These are phyloP conservation scores for Trichoderma breve DNA, from an alignment of 2,329 filamentous ascomycete species.

Conservation along the genomic window DNA sequence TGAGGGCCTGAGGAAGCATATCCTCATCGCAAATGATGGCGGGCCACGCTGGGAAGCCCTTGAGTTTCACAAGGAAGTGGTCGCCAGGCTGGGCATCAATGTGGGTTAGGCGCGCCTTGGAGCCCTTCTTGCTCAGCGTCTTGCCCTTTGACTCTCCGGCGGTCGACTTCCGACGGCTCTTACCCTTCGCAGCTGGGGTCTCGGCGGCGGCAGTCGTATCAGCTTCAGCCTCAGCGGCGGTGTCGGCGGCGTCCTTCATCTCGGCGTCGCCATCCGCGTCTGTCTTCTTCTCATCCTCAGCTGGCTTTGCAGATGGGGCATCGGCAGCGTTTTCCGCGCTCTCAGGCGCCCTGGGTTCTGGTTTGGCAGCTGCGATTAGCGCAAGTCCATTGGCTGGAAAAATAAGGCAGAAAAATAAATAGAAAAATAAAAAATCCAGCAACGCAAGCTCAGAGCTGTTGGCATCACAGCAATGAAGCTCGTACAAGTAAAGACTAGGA, in stretches of 20 bases:
- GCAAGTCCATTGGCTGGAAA: not conserved
- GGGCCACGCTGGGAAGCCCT: slow-evolving; percentile 93
- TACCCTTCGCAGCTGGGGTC: slow-evolving; percentile 35
- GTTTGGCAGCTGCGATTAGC: slow-evolving; percentile 29
- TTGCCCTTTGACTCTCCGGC: slow-evolving; percentile 68
- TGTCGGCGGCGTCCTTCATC: slow-evolving; percentile 42
- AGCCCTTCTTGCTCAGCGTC: slow-evolving; percentile 84
- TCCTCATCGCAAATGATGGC: slow-evolving; percentile 90
- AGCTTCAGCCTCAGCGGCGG: slow-evolving; percentile 30
- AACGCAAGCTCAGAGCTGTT: not conserved
- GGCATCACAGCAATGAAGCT: not conserved
- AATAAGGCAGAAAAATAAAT: not conserved
- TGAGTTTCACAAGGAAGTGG: slow-evolving; percentile 88
- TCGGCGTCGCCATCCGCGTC: slow-evolving; percentile 50
- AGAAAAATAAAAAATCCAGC: not conserved
- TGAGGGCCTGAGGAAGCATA: slow-evolving; percentile 79
- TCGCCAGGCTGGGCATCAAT: slow-evolving; percentile 86
- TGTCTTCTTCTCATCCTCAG: slow-evolving; percentile 28
- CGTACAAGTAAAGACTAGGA: not conserved
- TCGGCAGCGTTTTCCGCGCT: slow-evolving; percentile 33
- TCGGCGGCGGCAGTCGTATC: slow-evolving; percentile 29
- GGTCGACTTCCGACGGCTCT: slow-evolving; percentile 71
- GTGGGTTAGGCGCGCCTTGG: slow-evolving; percentile 67
- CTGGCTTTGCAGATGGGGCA: slow-evolving; percentile 31
- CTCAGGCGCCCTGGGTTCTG: slow-evolving; percentile 31